These are phyloP conservation scores for Graphilbum fragrans DNA, from an alignment of 2,329 filamentous ascomycete species.

Conservation along the genomic window DNA sequence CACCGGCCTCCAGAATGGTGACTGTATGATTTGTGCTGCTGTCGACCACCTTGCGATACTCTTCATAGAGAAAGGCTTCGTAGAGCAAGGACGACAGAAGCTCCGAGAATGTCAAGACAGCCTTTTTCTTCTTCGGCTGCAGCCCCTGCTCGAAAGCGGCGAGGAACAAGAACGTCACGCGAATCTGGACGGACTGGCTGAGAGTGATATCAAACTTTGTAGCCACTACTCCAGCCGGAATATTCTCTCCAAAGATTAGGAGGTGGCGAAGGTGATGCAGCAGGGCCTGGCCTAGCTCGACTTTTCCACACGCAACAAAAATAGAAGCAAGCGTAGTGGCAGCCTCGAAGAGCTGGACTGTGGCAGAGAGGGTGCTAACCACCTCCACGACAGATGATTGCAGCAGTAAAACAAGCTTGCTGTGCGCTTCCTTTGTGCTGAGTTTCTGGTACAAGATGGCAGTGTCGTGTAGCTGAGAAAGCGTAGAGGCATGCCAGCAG, in stretches of 20 bases:
- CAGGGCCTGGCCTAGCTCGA: conserved; percentile 25
- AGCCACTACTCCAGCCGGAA: conserved; percentile 20
- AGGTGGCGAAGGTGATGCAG: conserved; percentile 37
- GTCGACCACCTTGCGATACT: conserved; percentile 18
- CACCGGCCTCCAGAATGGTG: conserved; percentile 22
- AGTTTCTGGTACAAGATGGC: conserved; percentile 27
- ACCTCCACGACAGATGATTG: conserved; percentile 27
- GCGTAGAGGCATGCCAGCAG: conserved; percentile 31
- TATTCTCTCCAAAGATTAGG: conserved; percentile 31
- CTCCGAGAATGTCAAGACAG: conserved; percentile 25
- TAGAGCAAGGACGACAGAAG: conserved; percentile 24
- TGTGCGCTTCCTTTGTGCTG: conserved; percentile 23
- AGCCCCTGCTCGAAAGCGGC: conserved; percentile 30
- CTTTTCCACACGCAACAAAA: conserved; percentile 28
- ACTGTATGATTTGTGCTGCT: conserved; percentile 16
- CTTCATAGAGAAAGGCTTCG: conserved; percentile 25
- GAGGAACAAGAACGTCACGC: conserved; percentile 30
- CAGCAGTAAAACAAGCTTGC: conserved; percentile 24
- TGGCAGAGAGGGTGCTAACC: conserved; percentile 20
- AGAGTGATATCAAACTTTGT: conserved; percentile 20
- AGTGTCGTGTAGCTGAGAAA: conserved; percentile 28
- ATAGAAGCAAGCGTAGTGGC: conserved; percentile 33
- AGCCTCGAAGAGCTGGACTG: conserved; percentile 34
- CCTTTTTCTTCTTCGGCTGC: conserved; percentile 18
- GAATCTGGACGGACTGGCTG: conserved; percentile 4